Evolutionary conservation across 352 stramenopile species (phyloP), one percentile per base, ranked within the genome.

Genomic region (Phytophthora crassamura): DNA sequence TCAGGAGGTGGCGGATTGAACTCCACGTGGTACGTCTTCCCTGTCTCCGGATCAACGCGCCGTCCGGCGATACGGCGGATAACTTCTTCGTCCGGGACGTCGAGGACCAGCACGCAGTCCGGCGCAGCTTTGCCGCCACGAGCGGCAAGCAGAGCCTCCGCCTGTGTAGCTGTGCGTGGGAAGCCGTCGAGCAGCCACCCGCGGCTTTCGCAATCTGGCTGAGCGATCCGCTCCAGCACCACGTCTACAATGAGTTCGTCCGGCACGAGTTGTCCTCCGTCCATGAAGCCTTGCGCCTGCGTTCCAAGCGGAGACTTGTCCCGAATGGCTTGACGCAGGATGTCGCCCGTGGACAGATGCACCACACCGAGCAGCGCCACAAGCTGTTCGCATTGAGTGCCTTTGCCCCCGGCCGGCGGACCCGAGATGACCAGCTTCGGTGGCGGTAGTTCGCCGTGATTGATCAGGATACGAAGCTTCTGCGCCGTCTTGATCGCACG

Each of bases 11-110:
- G 97, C n/a, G 95, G 95, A 54, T 98, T 97, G 76, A 97, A 99
- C 64, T 97, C 96, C 1, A 98, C 81, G 67, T 99, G 97, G 73
- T 99, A 99, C n/a, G 90, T 98, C 56, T 97, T 93, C 51, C 95
- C 95, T 14, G 82, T 98, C 7, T 79, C 82, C 33, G 95, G 93
- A 72, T 99, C 95, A 32, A 99, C 97, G 49, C 96, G 97, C 12
- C 96, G 89, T 54, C 97, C 97, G n/a, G 95, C 98, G 67, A 99
- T 99, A 35, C 97, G 90, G 48, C 96, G 87, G 58, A 98, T 86
- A 2, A 99, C 86, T 59, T 98, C 89, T 22, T 94, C 87, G 62
- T 99, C 96, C 0, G 96, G 95, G 6, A 99, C 95, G 42, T 98
- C 76, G 32, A 99, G 83, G 18, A 98, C 88, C 25, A 99, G 67